Base-by-base conservation (phyloP, 805 yeast species). In the Yarrowia keelungensis region DNA sequence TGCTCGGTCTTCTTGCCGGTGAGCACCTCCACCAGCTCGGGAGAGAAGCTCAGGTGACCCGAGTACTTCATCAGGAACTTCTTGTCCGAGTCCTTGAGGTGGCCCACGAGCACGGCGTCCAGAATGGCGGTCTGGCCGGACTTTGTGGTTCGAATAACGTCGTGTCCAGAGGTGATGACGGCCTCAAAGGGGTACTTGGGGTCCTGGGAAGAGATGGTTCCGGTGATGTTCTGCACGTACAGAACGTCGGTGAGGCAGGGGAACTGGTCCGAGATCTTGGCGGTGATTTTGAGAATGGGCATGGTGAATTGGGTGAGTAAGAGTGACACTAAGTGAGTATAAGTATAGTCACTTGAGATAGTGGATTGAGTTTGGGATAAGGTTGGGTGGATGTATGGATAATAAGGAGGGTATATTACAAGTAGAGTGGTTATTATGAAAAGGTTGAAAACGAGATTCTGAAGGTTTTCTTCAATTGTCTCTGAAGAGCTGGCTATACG, bases 71-170 rank as follows among this genome's bases (percentile, higher is more conserved):
- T 32, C 14, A 43, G 68, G 11, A 65, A 51, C 61, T 65, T 65
- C 68, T 65, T 65, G 41, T 35, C 62, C 5, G 49, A 32, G 43
- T 43, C 51, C 61, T 41, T 50, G 68, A 84, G 72, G n/a, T 47
- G 47, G 36, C 54, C 64, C 11, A 61, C 59, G 69, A 77, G 79
- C 7, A 82, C 77, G 16, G 82, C 83, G 3, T 77, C 73, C 7
- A 85, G 88, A 49, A 75, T 77, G 8, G 79, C 79, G 22, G 84
- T 80, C 70, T 79, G 82, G 41, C 85, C 81, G 71, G 79, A 84
- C 65, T 80, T 81, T n/a, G 77, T 73, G 45, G 80, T 72, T 5
- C 81, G 79, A 72, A 87, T 78, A 66, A 85, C 84, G 71, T 87
- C 90, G 70, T 76, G 76, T 5, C 90, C 89, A 16, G 67, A 61